Conservation (phyloP, 495 filamentous ascomycete genomes). For the Lindgomyces ingoldianus region DNA sequence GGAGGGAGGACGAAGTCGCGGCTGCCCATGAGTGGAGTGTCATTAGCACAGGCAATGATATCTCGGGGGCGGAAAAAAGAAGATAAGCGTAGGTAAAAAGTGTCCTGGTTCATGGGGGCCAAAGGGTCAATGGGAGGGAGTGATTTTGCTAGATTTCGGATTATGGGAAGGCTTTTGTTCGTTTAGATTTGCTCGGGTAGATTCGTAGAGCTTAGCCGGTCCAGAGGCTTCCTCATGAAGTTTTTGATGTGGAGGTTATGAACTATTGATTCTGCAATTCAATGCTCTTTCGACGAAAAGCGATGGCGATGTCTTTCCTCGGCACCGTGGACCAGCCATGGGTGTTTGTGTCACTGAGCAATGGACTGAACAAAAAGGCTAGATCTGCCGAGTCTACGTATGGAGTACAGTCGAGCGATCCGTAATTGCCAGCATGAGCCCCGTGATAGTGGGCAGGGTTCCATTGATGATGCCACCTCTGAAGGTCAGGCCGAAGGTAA, state of each 20-base stretch:
- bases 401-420: constrained; percentile 22
- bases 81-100: constrained; percentile 34
- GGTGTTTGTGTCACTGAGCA: constrained; percentile 38
- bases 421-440: constrained; percentile 27
- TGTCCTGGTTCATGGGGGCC: constrained; percentile 32
- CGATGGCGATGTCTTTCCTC: constrained; percentile 17
- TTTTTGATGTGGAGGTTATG: constrained; percentile 20
- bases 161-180: neutral
- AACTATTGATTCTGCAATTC: neutral
- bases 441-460: constrained; percentile 26
- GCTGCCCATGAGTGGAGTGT: constrained; percentile 32
- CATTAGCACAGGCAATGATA: constrained; percentile 33
- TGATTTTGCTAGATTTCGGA: constrained; percentile 5
- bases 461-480: constrained; percentile 24
- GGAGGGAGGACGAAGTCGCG: constrained; percentile 27
- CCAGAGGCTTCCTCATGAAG: constrained; percentile 21
- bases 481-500: constrained; percentile 26
- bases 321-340: constrained; percentile 35
- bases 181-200: neutral
- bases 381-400: constrained; percentile 34
- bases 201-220: constrained; percentile 3
- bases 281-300: constrained; percentile 18
- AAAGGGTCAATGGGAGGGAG: constrained; percentile 1
- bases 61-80: constrained; percentile 35
- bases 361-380: constrained; percentile 32